Conservation (phyloP, 768 basidiomycete genomes). For the Lentinus tigrinus region DNA sequence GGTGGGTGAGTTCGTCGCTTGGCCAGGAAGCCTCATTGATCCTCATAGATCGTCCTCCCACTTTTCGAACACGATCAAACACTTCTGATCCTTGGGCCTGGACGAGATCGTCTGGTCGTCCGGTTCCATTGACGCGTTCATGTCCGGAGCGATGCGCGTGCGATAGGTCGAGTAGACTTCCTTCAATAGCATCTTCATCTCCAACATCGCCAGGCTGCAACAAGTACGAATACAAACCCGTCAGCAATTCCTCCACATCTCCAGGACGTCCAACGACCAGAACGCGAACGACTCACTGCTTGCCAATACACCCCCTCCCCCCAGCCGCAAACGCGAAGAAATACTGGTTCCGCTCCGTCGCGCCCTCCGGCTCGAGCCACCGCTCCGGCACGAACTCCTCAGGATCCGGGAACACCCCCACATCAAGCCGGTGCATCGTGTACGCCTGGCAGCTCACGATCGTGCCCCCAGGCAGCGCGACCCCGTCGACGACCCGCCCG, state of each 20-base stretch:
- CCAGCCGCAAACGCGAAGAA: constrained; percentile 59
- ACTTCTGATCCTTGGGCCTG: constrained; percentile 21
- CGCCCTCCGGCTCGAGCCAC: constrained; percentile 78
- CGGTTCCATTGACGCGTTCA: constrained; percentile 21
- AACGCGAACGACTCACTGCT: constrained; percentile 13
- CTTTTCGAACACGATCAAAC: constrained; percentile 22
- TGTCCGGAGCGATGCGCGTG: constrained; percentile 18
- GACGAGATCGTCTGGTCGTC: constrained; percentile 21
- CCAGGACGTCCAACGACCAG: too few species aligned
- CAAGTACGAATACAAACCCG: not conserved
- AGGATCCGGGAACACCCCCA: constrained; percentile 82
- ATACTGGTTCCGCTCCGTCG: constrained; percentile 89
- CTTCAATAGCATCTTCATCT: constrained; percentile 24
- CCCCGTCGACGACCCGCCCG: constrained; percentile 85
- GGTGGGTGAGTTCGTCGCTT: too few species aligned
- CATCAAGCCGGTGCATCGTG: constrained; percentile 76
- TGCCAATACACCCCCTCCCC: constrained; percentile 24
- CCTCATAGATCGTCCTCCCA: not conserved
- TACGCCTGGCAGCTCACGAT: constrained; percentile 96
- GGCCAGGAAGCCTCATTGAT: too few species aligned
- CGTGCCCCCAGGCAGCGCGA: constrained; percentile 84
- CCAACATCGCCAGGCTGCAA: constrained; percentile 19
- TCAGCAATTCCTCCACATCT: not conserved
- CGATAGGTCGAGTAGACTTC: constrained; percentile 18
- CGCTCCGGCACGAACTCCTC: constrained; percentile 84